Evolutionary conservation across 352 stramenopile genomes (phyloP), one percentile per base, ranked within the genome.

Genomic region (Pythium scleroteichum): DNA sequence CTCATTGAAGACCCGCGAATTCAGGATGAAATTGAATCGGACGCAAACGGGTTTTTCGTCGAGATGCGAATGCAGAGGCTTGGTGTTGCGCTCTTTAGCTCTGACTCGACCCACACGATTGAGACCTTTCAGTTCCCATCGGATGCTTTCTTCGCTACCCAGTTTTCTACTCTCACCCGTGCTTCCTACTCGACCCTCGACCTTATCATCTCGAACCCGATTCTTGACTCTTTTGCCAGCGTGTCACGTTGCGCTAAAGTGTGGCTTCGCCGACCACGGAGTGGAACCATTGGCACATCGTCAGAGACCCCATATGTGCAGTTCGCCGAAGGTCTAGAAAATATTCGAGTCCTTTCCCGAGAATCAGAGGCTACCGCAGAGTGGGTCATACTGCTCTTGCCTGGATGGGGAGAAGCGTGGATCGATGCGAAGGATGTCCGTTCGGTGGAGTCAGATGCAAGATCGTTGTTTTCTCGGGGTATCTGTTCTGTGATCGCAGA

Each of bases 321-420:
- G 22, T 52, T 52, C 35, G 12, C 9, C 13, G 1, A 39, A 35
- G 46, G 46, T 8, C n/a, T 52, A 10, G 19, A 40, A 0, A 24
- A 39, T 14, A 5, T 52, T 8, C 17, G 35, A 14, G 26, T 52
- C 4, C 24, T 52, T n/a, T 22, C 23, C 3, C 35, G 35, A 14
- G 46, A 52, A 24, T 52, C 46, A 16, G 26, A n/a, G 2, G 2
- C n/a, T 10, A 13, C 14, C 19, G 17, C 22, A 33, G 20, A 50
- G 24, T 52, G 46, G 46, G 16, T 52, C 12, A 39, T 27, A 24
- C 13, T 52, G 12, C 35, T 52, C 7, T 24, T 52, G 13, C 46
- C 46, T 13, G 46, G 46, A 27, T 52, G 46, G 46, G 46, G 46
- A n/a, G 46, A 52, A 40, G 46, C 46, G 12, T 52, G 46, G 46